Conservation (phyloP, 345 rosid genomes). For the rapeseed (Brassica napus) region Da-Ae NC_063451.1:39102001-39102500, state of each 20-base stretch:
- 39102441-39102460: conserved; percentile 77
- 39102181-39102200: conserved; percentile 87
- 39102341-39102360: conserved; percentile 79
- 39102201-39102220: conserved; percentile 74
- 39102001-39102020: conserved; percentile 76
- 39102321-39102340: conserved; percentile 80
- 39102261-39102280: conserved; percentile 70
- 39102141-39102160: conserved; percentile 74
- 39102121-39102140: conserved; percentile 73
- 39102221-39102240: conserved; percentile 83
- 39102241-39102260: conserved; percentile 83
- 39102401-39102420: conserved; percentile 74
- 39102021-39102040: conserved; percentile 89
- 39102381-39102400: conserved; percentile 91
- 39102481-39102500: conserved; percentile 87
- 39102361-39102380: conserved; percentile 86
- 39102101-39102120: conserved; percentile 88
- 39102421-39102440: conserved; percentile 74
- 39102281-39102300: conserved; percentile 52
- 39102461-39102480: conserved; percentile 79
- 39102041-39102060: conserved; percentile 67
- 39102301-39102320: conserved; percentile 66
- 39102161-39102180: conserved; percentile 83
- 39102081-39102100: conserved; percentile 78
- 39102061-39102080: conserved; percentile 70